Base-by-base conservation (phyloP, 169 alveolate species). In the Babesia microti region DNA sequence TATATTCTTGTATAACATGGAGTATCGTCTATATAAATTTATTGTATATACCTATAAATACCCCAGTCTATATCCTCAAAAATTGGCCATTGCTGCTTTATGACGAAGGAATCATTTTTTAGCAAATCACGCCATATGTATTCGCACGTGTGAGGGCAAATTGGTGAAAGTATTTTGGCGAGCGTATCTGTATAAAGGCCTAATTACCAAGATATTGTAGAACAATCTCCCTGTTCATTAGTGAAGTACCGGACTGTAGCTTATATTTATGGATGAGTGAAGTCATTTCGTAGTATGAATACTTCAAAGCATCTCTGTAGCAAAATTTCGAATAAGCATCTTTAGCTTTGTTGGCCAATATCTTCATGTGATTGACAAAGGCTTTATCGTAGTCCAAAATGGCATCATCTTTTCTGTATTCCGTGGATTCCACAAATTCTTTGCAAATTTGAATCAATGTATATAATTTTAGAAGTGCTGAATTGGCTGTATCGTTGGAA, bases 81-180 rank as follows among this genome's bases (percentile, higher is more conserved):
- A 2, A 48, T 21, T 0, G 95, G 93, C 95, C 95, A 87, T 35
- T 52, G 52, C 22, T 71, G 79, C 11, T 59, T 48, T 1, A 78
- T 79, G 27, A 82, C 46, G 7, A 73, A 66, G 1, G 41, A 53
- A 28, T 67, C 68, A 57, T 78, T 57, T 29, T 75, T 72, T 35
- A 88, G 71, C 21, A 88, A 59, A 44, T 51, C 47, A 6, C 81
- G 57, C 95, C 95, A 88, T 21, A 88, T 76, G 50, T 87, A 83
- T 53, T 88, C 95, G 45, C 91, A 80, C 22, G 81, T 81, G 59
- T 88, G 95, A 11, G 95, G 95, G 1, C 88, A 76, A 17, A 88
- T 76, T 19, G 95, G 95, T 11, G 78, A 42, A 17, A 89, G 75
- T 3, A 83, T 78, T 1, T 67, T 37, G 41, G 85, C 67, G 27